Conservation (phyloP, 2,329 filamentous ascomycete species). For the Epichloe elymi region DNA sequence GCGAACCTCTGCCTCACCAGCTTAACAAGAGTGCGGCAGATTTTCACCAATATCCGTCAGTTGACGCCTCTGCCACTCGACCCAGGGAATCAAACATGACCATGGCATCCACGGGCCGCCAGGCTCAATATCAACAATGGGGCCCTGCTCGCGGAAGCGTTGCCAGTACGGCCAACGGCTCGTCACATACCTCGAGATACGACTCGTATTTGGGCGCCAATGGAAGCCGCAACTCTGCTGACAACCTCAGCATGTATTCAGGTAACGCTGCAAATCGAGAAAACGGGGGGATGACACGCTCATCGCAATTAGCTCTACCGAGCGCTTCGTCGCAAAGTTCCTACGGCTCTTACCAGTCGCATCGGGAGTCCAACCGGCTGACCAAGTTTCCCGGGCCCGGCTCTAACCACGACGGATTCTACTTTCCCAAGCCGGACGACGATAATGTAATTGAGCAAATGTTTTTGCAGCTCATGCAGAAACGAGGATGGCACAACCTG, state of each 20-base stretch:
- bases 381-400: slow-evolving; percentile 35
- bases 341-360: slow-evolving; percentile 32
- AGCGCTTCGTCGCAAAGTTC: slow-evolving; percentile 45
- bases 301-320: slow-evolving; percentile 33
- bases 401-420: slow-evolving; percentile 34
- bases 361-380: slow-evolving; percentile 42
- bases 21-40: slow-evolving; percentile 65
- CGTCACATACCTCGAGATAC: slow-evolving; percentile 45
- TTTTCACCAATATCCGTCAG: slow-evolving; percentile 79
- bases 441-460: slow-evolving; percentile 79
- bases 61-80: slow-evolving; percentile 38
- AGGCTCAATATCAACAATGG: slow-evolving; percentile 69
- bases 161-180: slow-evolving; percentile 34
- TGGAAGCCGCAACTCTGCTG: slow-evolving; percentile 41
- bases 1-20: slow-evolving; percentile 70
- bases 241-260: slow-evolving; percentile 44
- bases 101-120: slow-evolving; percentile 54
- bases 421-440: slow-evolving; percentile 62
- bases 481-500: slow-evolving; percentile 92
- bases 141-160: slow-evolving; percentile 41
- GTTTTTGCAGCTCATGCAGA: slow-evolving; percentile 90
- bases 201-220: slow-evolving; percentile 49
- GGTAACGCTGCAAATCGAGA: slow-evolving; percentile 35
- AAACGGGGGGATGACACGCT: slow-evolving; percentile 17
- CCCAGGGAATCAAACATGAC: slow-evolving; percentile 38